Base-by-base conservation (phyloP, 2,329 filamentous ascomycete genomes). In the Aureobasidium sp. region DNA sequence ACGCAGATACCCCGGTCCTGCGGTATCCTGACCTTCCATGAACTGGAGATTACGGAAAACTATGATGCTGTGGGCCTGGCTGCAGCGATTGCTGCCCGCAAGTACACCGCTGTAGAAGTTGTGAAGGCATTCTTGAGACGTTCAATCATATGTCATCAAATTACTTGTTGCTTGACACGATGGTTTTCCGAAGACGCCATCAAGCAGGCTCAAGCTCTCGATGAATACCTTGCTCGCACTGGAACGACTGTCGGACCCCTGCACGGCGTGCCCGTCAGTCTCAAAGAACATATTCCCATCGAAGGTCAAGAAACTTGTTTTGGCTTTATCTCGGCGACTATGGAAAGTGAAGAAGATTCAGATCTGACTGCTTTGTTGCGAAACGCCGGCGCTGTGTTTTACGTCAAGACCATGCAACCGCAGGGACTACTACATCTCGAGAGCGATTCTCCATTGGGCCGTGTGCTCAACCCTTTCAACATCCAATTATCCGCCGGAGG, bases 241-340 rank as follows among this genome's bases (percentile, higher is more conserved):
- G 51, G 64, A 20, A 62, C 68, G 31, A 42, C 55, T 61, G 67
- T 27, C 64, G 69, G 27, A 65, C 70, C 29, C 58, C 68, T 81
- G 8, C 82, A 83, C 69, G 83, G 81, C 0, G 69, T 85, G 2
- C 82, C 82, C 0, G 75, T 85, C 60, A 80, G 77, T 9, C 65
- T 85, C 14, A 87, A 87, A 68, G 84, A 87, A 56, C 82, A 84
- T n/a, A 87, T 87, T 70, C 80, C 86, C 29, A 74, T 87, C 48
- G 79, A 79, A 63, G 84, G 82, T 1, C 70, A 78, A 4, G 81
- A 86, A 56, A 79, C 80, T 0, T 85, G 84, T 0, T 70, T 86
- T 3, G 84, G 84, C 5, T 44, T 42, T 17, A 6, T 44, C 2
- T 12, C 4, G 1, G 14, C 86, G 85, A 65, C 79, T 84, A 1